Base-by-base conservation (phyloP, 169 alveolate species). In the Eimeria acervulina region DNA sequence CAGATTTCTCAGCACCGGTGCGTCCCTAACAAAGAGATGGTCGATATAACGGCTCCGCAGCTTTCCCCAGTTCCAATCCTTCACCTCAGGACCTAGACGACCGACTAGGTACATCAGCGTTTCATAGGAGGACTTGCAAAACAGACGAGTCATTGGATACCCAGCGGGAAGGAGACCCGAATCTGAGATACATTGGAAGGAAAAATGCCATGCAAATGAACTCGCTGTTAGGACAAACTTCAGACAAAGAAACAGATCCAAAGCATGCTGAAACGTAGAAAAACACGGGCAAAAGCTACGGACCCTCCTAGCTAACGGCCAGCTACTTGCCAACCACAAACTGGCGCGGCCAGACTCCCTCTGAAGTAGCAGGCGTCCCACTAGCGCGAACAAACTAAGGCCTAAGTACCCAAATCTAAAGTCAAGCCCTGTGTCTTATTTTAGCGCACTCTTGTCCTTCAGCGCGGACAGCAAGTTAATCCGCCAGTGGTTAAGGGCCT, bases 401-500 rank as follows among this genome's bases (percentile, higher is more conserved):
- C 47, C 70, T n/a, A 81, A 51, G 38, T 31, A 51, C 70, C 33
- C 8, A 68, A 33, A n/a, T 31, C 1, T 68, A 33, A 68, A 68
- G 6, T 31, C 80, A 1, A 33, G 17, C 44, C 90, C 90, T 26
- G n/a, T 6, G 61, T 78, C 36, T 40, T 17, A 76, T 12, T 44
- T 42, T 42, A 38, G 7, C 95, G 51, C 31, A 92, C 95, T 51
- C 72, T 55, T 78, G 74, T 33, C 19, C 40, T 78, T 55, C 92
- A 92, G 90, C 1, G 95, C 95, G 10, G 91, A 68, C n/a, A 92
- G 52, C 51, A 92, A 17, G 72, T 92, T 92, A 63, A 38, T 15
- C n/a, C 92, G 81, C 95, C 95, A 92, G 95, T 92, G 92, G 84
- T 76, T 92, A 26, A 76, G 92, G 76, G 84, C 87, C 66, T 92